Evolutionary conservation across 495 filamentous ascomycete species (phyloP), one percentile per base, ranked within the genome.

Genomic region (Annulohypoxylon maeteangense): DNA sequence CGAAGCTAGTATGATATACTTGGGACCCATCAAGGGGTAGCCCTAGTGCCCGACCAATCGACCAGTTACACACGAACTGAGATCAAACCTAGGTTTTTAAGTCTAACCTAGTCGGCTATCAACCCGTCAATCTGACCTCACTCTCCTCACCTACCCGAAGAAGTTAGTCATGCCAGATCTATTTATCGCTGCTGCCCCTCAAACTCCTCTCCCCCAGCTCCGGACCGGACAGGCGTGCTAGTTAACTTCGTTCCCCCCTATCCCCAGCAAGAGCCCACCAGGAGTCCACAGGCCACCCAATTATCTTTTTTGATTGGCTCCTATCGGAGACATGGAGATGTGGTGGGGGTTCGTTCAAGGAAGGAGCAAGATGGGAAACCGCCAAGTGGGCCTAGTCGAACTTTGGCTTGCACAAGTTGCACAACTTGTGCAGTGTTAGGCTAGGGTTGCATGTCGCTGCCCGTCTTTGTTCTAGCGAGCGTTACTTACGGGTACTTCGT

Each of bases 51-150:
- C 18, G 55, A 44, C 29, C 59, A 53, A 25, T 36, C 59, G 58
- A 51, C 66, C 58, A 31, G 50, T 54, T 34, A 54, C 50, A 54
- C 22, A 25, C 25, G 7, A 59, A 57, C 51, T 31, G 8, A 1
- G 38, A 25, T 32, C 34, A 22, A 51, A 53, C 10, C 22, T 44
- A 53, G 34, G 56, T 47, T 29, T 51, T 36, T 48, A 63, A 60
- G 44, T 55, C 45, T 63, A 64, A 47, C 34, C 45, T 11, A 40
- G 12, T 12, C 42, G 50, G 56, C 50, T 61, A 73, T 65, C 56
- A 58, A 56, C n/a, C 57, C 61, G 42, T 65, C 61, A 53, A 62
- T 51, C 65, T 68, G 65, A 68, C 65, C 61, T 68, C 65, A 68
- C 57, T 16, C 42, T 1, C 45, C n/a, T 48, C 48, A 65, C 64